Evolutionary conservation across 768 basidiomycete genomes (phyloP), one percentile per base, ranked within the genome.

Genomic region (Phanerochaete carnosa): DNA sequence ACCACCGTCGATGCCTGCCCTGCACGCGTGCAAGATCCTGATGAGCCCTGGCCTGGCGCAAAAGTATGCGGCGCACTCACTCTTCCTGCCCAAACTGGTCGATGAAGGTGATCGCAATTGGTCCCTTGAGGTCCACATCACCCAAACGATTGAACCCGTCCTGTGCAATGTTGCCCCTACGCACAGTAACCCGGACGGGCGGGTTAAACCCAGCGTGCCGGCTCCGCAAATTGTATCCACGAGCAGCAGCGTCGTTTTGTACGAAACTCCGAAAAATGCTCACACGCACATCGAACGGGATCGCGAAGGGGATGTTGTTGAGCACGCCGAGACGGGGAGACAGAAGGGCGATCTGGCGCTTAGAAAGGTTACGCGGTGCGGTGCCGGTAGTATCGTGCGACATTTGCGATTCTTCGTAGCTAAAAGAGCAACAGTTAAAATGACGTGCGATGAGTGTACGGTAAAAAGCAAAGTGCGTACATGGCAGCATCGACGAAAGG

Each of bases 261-360:
- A 98, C 83, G 71, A 97, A 97, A 57, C 84, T 79, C 25, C 93
- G 82, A 76, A 98, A 96, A 50, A 98, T 93, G 37, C 85, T 82
- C 12, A 98, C 92, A n/a, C 96, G 87, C 1, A 86, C 84, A 55
- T 90, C 87, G 75, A 98, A 98, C 0, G 96, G 95, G 58, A 98
- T 90, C 5, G 94, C 86, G 75, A 97, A 97, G 0, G 95, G 96
- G 59, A 98, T 91, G 73, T 98, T 95, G 77, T 98, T 92, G 56
- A 98, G 83, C 28, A 98, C 82, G 2, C 92, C 93, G 2, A 98
- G 80, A 7, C 94, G 86, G 0, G 95, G 96, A 2, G 90, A 89
- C 55, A 98, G 76, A 59, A 84, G 80, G 0, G 89, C 84, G 45
- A 90, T 73, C 64, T 91, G 87, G 5, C 92, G 88, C 66, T 88